Percentiles rank a stretch among this genome's conserved stretches.
phyloP scores from a whole-genome alignment of 2,329 filamentous ascomycete genomes.

The Stemphylium beticola region DNA sequence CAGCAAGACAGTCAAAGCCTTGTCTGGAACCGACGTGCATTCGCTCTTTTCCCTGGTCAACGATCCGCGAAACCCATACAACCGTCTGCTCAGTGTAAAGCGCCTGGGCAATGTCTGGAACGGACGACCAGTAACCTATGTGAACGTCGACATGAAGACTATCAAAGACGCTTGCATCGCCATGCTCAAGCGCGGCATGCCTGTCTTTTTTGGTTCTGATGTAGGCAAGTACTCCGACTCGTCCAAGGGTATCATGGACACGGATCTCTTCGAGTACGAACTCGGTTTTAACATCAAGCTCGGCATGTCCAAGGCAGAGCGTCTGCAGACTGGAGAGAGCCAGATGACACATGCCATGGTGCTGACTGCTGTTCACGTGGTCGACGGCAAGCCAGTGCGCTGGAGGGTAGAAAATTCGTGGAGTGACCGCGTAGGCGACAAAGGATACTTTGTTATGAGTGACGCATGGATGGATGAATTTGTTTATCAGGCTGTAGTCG shows the following conservation, averaged over 20 bases:
- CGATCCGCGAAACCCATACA: slow-evolving; percentile 79
- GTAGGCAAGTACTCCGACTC: slow-evolving; percentile 81
- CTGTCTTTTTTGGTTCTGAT: slow-evolving; percentile 88
- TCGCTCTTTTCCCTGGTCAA: slow-evolving; percentile 82
- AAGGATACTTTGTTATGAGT: slow-evolving; percentile 90
- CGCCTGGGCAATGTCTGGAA: slow-evolving; percentile 82
- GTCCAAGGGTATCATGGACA: slow-evolving; percentile 77
- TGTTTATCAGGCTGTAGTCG: slow-evolving; percentile 84
- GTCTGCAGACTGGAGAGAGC: slow-evolving; percentile 75
- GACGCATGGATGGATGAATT: slow-evolving; percentile 72
- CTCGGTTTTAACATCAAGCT: slow-evolving; percentile 81
- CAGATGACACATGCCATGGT: slow-evolving; percentile 95
- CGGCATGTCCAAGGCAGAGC: slow-evolving; percentile 75
- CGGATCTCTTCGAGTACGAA: slow-evolving; percentile 76
- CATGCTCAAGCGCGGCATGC: slow-evolving; percentile 79
- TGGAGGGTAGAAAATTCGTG: slow-evolving; percentile 92
- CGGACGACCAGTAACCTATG: slow-evolving; percentile 76
- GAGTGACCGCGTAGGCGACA: slow-evolving; percentile 71
- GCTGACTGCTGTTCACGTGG: slow-evolving; percentile 81
- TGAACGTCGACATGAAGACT: slow-evolving; percentile 77
- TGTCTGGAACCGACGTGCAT: slow-evolving; percentile 65
- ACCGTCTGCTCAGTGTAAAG: slow-evolving; percentile 75
- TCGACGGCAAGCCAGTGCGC: slow-evolving; percentile 68
- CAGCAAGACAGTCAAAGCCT: slow-evolving; percentile 63
- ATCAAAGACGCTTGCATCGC: slow-evolving; percentile 76